Evolutionary conservation across 228 moss, liverwort and hornwort genomes (phyloP).

Genomic region (Sphagnum magellanicum): DNA sequence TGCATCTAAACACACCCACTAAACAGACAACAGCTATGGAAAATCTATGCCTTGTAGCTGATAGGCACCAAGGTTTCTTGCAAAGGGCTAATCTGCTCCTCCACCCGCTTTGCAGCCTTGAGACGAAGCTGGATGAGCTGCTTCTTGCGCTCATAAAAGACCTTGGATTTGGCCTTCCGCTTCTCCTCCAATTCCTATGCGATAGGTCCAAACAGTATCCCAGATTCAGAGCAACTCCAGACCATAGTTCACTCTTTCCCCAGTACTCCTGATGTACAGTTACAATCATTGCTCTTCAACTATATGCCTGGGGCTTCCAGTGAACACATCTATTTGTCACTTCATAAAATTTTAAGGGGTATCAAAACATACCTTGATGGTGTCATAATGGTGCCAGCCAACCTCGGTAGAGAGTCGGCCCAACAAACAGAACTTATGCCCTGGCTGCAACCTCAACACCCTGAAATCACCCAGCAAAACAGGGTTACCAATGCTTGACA

Average conservation of each 20-base stretch:
- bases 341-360: too few species aligned
- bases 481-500: background rate
- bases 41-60: slow-evolving; percentile 51
- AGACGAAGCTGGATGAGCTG: slow-evolving; percentile 77
- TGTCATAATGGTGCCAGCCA: slow-evolving; percentile 56
- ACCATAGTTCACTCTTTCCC: background rate
- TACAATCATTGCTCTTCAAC: background rate
- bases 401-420: slow-evolving; percentile 42
- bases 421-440: slow-evolving; percentile 36
- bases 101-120: slow-evolving; percentile 63
- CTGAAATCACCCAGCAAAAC: slow-evolving; percentile 7
- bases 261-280: background rate
- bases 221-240: background rate
- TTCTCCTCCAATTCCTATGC: slow-evolving; percentile 76
- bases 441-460: slow-evolving; percentile 51
- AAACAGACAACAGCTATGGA: too few species aligned
- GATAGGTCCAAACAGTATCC: background rate
- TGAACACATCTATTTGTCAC: background rate
- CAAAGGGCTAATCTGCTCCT: slow-evolving; percentile 59
- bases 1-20: too few species aligned
- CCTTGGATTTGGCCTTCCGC: slow-evolving; percentile 90
- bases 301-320: background rate
- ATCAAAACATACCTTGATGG: slow-evolving; percentile 15
- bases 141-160: slow-evolving; percentile 93
- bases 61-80: slow-evolving; percentile 61